phyloP scores from a whole-genome alignment of 805 yeast genomes.

The Saccharomyces paradoxus region DNA sequence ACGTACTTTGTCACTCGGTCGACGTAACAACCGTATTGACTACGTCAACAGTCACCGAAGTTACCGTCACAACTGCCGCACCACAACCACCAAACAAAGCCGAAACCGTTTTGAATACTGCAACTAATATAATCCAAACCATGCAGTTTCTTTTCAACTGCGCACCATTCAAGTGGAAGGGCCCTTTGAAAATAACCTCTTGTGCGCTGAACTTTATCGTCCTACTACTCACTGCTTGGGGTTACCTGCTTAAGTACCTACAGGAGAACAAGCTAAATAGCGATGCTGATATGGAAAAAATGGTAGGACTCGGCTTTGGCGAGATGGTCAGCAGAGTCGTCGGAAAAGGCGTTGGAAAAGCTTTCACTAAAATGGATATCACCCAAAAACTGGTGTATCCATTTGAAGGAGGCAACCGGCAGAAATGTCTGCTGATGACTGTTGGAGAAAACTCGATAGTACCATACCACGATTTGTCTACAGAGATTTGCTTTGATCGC shows the following conservation, averaged over 20 bases:
- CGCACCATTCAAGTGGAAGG: background rate
- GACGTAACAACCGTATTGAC: background rate
- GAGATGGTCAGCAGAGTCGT: background rate
- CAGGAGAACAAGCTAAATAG: background rate
- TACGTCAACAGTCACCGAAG: background rate
- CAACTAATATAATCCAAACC: background rate
- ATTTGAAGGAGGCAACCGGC: background rate
- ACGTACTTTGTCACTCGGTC: background rate
- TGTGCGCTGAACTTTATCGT: background rate
- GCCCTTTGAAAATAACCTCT: background rate
- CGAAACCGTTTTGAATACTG: background rate
- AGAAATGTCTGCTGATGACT: background rate
- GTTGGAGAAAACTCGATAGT: background rate
- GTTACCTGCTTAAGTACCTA: background rate
- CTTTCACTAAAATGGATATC: background rate
- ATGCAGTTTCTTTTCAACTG: background rate
- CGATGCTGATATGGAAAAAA: background rate
- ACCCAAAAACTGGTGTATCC: background rate
- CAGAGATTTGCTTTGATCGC: background rate
- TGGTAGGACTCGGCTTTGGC: background rate
- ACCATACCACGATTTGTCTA: background rate
- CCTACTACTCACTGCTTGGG: background rate
- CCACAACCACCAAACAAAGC: background rate
- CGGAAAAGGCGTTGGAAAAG: background rate
- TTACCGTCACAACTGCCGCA: background rate